phyloP scores from a whole-genome alignment of 352 stramenopile genomes.

The Phytopythium litorale region DNA sequence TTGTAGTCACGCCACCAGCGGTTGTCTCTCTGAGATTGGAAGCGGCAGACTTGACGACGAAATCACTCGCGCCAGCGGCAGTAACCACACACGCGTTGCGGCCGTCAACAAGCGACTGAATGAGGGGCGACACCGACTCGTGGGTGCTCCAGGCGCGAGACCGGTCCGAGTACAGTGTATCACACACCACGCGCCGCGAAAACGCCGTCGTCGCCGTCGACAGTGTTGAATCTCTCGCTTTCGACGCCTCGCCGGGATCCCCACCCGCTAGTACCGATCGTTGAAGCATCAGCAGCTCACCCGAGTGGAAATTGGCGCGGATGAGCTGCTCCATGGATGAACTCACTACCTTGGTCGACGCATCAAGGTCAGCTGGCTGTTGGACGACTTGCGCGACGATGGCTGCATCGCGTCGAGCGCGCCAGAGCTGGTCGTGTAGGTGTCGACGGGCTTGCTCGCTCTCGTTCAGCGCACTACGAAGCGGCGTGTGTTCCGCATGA shows the following conservation, averaged over 20 bases:
- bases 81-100: conserved; percentile 65
- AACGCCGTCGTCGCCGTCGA: conserved; percentile 12
- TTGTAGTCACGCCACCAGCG: background rate
- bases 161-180: conserved; percentile 62
- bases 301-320: conserved; percentile 52
- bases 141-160: conserved; percentile 51
- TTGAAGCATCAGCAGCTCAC: conserved; percentile 40
- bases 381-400: conserved; percentile 62
- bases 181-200: conserved; percentile 44
- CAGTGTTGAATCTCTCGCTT: background rate
- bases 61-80: conserved; percentile 33
- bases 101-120: conserved; percentile 67
- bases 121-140: conserved; percentile 52
- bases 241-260: conserved; percentile 1
- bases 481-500: conserved; percentile 46
- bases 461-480: conserved; percentile 35
- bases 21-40: background rate
- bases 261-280: background rate
- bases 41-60: conserved; percentile 12
- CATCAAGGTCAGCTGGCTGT: conserved; percentile 16
- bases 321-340: conserved; percentile 17
- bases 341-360: conserved; percentile 1
- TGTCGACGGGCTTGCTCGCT: conserved; percentile 49
- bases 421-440: conserved; percentile 73
- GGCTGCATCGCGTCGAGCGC: conserved; percentile 42